Evolutionary conservation across 352 stramenopile species (phyloP).

Genomic region (Phytophthora idaei): DNA sequence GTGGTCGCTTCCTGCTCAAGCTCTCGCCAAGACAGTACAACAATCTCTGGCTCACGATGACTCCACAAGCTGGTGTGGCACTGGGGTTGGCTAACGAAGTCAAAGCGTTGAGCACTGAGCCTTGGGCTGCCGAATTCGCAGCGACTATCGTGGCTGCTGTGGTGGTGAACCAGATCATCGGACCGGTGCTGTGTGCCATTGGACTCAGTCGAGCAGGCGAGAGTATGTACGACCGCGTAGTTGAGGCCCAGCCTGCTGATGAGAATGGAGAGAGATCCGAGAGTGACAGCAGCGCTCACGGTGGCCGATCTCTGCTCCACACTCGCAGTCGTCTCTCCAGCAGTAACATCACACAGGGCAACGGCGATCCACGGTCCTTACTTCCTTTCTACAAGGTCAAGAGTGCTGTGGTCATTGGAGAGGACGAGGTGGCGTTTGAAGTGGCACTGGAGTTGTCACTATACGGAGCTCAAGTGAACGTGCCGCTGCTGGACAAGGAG

Average conservation of each 20-base stretch:
- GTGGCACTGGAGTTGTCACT: constrained; percentile 65
- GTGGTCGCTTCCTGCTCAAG: constrained; percentile 65
- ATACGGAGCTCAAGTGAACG: constrained; percentile 66
- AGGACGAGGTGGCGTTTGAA: constrained; percentile 70
- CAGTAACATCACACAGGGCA: constrained; percentile 36
- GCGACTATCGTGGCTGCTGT: constrained; percentile 71
- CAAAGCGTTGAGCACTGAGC: constrained; percentile 48
- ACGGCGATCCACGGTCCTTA: constrained; percentile 47
- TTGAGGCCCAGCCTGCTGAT: constrained; percentile 17
- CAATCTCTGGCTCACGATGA: constrained; percentile 80
- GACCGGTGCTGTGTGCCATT: constrained; percentile 63
- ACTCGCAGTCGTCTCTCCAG: constrained; percentile 26
- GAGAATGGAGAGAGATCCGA: constrained; percentile 9
- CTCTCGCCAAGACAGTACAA: constrained; percentile 67
- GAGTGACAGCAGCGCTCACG: constrained; percentile 15
- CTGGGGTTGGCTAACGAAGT: constrained; percentile 69
- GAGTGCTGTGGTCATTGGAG: constrained; percentile 66
- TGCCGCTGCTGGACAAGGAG: constrained; percentile 65
- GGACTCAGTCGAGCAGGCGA: constrained; percentile 60
- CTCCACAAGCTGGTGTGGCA: constrained; percentile 69
- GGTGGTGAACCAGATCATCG: constrained; percentile 78
- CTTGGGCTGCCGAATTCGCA: constrained; percentile 64
- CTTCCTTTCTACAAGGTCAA: constrained; percentile 57
- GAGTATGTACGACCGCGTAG: constrained; percentile 39
- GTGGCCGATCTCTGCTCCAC: constrained; percentile 1